Evolutionary conservation across 371 early-diverging fungal genomes (phyloP).

Genomic region (Mortierella polycephala): DNA sequence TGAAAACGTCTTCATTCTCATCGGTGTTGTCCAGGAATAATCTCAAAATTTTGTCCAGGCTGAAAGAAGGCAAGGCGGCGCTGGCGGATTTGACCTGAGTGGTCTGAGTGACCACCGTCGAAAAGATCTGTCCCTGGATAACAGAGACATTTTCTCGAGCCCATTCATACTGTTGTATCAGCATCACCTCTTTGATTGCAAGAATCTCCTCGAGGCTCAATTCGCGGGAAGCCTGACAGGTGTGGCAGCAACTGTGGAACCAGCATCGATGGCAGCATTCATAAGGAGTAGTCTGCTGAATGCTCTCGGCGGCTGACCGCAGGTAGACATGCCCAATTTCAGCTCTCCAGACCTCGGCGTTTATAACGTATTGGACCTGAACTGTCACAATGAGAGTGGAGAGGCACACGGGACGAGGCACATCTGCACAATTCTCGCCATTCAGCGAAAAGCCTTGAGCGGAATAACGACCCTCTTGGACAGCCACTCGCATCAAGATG

Average conservation of each 20-base stretch:
- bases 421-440: constrained; percentile 1
- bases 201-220: constrained; percentile 5
- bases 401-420: constrained; percentile 2
- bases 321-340: constrained; percentile 8
- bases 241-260: constrained; percentile 7
- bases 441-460: constrained; percentile 9
- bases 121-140: neutral
- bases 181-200: constrained; percentile 3
- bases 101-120: neutral
- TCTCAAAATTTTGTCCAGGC: neutral
- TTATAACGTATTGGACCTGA: neutral
- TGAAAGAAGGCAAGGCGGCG: no score
- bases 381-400: constrained; percentile 8
- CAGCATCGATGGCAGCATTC: constrained; percentile 10
- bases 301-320: neutral
- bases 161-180: constrained; percentile 5
- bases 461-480: constrained; percentile 7
- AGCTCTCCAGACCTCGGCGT: neutral
- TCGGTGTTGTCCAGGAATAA: constrained; percentile 8
- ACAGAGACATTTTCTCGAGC: neutral
- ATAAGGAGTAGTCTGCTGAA: constrained; percentile 1
- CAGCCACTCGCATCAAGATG: constrained; percentile 1
- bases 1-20: constrained; percentile 34
- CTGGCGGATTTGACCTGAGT: neutral
- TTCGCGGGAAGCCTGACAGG: neutral